Evolutionary conservation across 1,284 basidiomycete genomes (phyloP).

Genomic region (Singerocomus inundabilis): DNA sequence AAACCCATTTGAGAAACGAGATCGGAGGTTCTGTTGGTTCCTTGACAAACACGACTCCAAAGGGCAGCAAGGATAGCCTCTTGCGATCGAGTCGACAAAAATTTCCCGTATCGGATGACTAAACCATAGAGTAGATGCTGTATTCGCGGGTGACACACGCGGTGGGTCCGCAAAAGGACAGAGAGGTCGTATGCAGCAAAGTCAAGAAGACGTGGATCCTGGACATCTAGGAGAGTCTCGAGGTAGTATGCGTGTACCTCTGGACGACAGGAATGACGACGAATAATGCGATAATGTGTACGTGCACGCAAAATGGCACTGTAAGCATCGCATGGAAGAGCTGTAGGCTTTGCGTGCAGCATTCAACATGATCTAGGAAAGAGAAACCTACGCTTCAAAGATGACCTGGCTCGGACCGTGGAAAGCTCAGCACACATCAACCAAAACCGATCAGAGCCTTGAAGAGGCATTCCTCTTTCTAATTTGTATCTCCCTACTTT

Average conservation of each 20-base stretch:
- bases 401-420: not conserved
- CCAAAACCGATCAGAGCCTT: conserved; percentile 42
- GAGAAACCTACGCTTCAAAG: conserved; percentile 15
- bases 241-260: conserved; percentile 30
- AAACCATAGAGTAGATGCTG: conserved; percentile 30
- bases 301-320: conserved; percentile 20
- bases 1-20: not conserved
- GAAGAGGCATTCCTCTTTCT: conserved; percentile 22
- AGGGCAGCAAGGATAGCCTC: conserved; percentile 21
- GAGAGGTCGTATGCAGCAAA: conserved; percentile 23
- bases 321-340: conserved; percentile 9
- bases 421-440: conserved; percentile 39
- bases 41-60: conserved; percentile 21
- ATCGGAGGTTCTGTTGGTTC: not conserved
- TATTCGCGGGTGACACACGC: conserved; percentile 24
- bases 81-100: conserved; percentile 20
- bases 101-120: conserved; percentile 18
- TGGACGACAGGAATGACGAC: conserved; percentile 25
- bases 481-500: conserved; percentile 35
- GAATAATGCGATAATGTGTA: conserved; percentile 25
- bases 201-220: conserved; percentile 18
- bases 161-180: conserved; percentile 23
- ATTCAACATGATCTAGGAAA: not conserved
- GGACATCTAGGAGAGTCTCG: conserved; percentile 21
- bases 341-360: conserved; percentile 17